These are phyloP conservation scores for Pichia pseudocactophila DNA, from an alignment of 805 yeast species.

Conservation along the genomic window DNA sequence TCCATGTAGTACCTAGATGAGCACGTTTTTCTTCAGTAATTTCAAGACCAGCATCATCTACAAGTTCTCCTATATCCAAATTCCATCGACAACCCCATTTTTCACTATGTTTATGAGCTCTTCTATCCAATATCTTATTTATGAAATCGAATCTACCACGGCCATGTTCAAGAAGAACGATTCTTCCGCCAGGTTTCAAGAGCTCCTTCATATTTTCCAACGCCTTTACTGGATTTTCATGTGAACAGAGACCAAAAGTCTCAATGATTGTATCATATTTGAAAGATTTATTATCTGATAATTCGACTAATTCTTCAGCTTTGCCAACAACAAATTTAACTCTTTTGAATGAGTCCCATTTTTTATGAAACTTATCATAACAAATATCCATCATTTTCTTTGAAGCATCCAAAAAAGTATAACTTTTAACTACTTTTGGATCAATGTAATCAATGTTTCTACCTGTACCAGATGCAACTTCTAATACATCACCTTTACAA, in stretches of 20 bases:
- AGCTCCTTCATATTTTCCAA: slow-evolving; percentile 62
- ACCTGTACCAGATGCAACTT: slow-evolving; percentile 95
- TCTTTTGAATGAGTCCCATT: slow-evolving; percentile 55
- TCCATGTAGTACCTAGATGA: slow-evolving; percentile 92
- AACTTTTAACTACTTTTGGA: slow-evolving; percentile 50
- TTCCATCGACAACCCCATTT: slow-evolving; percentile 99
- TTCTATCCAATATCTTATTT: slow-evolving; percentile 69
- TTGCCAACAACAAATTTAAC: slow-evolving; percentile 87
- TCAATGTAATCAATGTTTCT: slow-evolving; percentile 74
- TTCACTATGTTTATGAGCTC: slow-evolving; percentile 75
- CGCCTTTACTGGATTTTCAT: slow-evolving; percentile 83
- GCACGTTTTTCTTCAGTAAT: slow-evolving; percentile 71
- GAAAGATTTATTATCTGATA: slow-evolving; percentile 32
- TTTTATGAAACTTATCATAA: slow-evolving; percentile 57
- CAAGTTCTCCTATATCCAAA: slow-evolving; percentile 79
- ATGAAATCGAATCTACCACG: slow-evolving; percentile 72
- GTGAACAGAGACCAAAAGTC: slow-evolving; percentile 94
- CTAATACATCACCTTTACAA: slow-evolving; percentile 81
- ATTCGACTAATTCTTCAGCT: slow-evolving; percentile 67
- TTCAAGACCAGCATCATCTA: slow-evolving; percentile 77
- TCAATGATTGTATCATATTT: slow-evolving; percentile 89
- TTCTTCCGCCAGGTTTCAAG: slow-evolving; percentile 83
- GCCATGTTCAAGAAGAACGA: slow-evolving; percentile 87
- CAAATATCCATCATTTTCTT: slow-evolving; percentile 77
- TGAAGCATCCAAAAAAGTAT: slow-evolving; percentile 83